Percentiles rank a stretch among this genome's conserved stretches.
Conservation (phyloP, 2,329 filamentous ascomycete species). For the Calonectria henricotiae region DNA sequence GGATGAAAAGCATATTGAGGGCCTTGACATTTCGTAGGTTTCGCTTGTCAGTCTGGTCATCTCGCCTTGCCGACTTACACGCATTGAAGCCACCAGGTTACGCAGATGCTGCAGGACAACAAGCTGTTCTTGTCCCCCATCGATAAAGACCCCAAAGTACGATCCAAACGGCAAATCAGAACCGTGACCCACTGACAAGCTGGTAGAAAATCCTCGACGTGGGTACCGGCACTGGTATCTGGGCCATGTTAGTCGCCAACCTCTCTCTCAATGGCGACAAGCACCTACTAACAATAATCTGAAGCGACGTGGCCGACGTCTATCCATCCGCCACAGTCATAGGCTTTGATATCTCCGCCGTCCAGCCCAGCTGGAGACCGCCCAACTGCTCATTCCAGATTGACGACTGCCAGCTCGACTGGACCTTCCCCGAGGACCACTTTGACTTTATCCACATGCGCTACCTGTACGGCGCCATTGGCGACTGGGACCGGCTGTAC, state of each 20-base stretch:
- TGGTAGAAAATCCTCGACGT: conserved; percentile 62
- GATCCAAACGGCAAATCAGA: accelerated
- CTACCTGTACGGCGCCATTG: conserved; percentile 71
- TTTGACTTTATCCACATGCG: conserved; percentile 76
- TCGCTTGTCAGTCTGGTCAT: background rate
- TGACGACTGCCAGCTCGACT: conserved; percentile 59
- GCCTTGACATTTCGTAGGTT: conserved; percentile 39
- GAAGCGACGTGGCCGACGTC: conserved; percentile 53
- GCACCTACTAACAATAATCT: background rate
- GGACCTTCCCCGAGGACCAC: conserved; percentile 62
- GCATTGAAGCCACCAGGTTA: conserved; percentile 36
- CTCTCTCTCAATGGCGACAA: background rate
- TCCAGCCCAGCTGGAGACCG: conserved; percentile 55
- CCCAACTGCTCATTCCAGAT: conserved; percentile 57
- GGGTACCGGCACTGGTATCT: conserved; percentile 73
- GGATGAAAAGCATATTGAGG: conserved; percentile 41
- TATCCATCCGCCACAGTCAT: conserved; percentile 54
- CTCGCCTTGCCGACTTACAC: background rate
- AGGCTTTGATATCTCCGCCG: conserved; percentile 58
- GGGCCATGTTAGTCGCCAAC: conserved; percentile 59
- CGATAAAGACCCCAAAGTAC: conserved; percentile 33
- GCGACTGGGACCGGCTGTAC: conserved; percentile 72
- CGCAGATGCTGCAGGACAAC: conserved; percentile 54
- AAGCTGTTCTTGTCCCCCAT: conserved; percentile 57
- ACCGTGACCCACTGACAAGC: background rate